phyloP scores from a whole-genome alignment of 73 alveolate species.

The Stentor coeruleus region DNA sequence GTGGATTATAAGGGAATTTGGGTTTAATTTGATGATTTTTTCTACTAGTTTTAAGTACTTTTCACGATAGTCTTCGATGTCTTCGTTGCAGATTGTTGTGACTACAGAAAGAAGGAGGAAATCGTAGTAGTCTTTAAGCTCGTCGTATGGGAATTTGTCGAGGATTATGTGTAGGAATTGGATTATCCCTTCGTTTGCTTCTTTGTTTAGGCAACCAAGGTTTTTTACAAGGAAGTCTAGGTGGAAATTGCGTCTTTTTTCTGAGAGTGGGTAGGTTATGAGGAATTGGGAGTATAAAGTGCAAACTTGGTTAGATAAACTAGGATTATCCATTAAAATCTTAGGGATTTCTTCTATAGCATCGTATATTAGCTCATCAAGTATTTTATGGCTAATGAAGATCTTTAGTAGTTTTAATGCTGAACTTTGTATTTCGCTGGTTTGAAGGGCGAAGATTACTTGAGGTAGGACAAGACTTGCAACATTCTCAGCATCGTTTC shows the following conservation, averaged over 20 bases:
- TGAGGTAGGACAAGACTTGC: not conserved
- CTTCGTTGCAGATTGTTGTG: conserved; percentile 9
- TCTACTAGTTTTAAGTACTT: not conserved
- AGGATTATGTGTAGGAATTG: not conserved
- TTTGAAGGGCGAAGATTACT: not conserved
- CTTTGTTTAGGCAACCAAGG: not conserved
- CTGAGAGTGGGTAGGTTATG: conserved; percentile 20
- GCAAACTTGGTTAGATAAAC: not conserved
- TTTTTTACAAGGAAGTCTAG: conserved; percentile 17
- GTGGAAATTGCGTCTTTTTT: not conserved
- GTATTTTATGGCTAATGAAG: not conserved
- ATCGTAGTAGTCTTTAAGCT: not conserved
- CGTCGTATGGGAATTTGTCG: conserved; percentile 16
- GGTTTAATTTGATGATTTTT: conserved; percentile 14
- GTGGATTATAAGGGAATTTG: not conserved
- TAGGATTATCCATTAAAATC: not conserved
- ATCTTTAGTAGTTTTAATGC: not conserved
- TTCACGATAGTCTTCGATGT: not conserved
- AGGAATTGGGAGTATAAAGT: not conserved
- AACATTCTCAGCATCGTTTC: not conserved
- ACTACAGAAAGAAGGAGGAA: not conserved
- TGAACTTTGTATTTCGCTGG: not conserved
- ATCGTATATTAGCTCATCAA: not conserved
- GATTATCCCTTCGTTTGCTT: not conserved
- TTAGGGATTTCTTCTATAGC: conserved; percentile 5